Conservation (phyloP, 2,329 filamentous ascomycete species). For the Penicillium frequentans region DNA sequence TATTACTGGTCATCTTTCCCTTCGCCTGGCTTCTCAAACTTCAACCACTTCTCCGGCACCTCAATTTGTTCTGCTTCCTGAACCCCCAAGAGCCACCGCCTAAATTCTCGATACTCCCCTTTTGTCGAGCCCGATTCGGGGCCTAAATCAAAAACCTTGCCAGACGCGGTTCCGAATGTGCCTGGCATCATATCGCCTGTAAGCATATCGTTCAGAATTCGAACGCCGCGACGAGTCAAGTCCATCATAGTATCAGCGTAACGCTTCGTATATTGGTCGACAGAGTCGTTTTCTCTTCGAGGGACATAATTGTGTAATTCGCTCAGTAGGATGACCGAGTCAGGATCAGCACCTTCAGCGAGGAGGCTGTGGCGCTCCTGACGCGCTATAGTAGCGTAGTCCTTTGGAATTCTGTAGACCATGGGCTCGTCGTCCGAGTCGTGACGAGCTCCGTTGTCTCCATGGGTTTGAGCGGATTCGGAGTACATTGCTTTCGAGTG, state of each 20-base stretch:
- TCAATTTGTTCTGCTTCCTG: neutral
- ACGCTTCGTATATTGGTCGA: neutral
- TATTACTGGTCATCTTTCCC: neutral
- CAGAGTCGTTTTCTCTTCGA: neutral
- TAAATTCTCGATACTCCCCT: neutral
- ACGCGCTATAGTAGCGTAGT: neutral
- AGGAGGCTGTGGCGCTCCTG: neutral
- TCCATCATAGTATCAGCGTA: neutral
- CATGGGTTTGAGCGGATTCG: neutral
- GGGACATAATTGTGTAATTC: neutral
- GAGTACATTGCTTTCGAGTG: neutral
- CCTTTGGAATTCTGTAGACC: neutral
- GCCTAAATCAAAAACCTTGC: neutral
- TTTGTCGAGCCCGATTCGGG: neutral
- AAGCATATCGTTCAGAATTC: neutral
- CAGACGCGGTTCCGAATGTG: neutral
- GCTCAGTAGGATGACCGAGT: neutral
- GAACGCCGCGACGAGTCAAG: neutral
- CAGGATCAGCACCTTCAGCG: neutral
- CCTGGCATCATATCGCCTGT: neutral
- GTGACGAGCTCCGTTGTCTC: neutral
- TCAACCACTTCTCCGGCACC: neutral
- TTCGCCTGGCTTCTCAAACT: neutral
- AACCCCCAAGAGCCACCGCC: neutral
- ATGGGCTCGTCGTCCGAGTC: constrained; percentile 1